Conservation (phyloP, 495 filamentous ascomycete genomes). For the Apiosordaria backusii region DNA sequence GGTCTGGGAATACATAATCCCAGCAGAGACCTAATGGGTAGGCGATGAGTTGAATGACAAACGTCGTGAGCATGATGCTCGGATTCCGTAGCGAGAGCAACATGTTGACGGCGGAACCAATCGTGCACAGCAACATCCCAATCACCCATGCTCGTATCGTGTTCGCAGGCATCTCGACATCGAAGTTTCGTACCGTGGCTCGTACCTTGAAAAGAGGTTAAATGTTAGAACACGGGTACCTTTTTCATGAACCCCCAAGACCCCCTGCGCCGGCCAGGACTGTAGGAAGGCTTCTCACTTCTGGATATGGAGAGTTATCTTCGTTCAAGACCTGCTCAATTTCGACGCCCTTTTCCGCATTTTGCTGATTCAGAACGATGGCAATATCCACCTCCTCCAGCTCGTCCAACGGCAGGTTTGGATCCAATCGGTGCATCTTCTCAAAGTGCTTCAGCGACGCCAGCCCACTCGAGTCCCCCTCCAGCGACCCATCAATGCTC, state of each 20-base stretch:
- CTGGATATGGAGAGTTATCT: constrained; percentile 68
- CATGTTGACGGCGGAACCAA: constrained; percentile 68
- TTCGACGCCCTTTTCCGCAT: constrained; percentile 51
- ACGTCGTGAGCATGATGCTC: constrained; percentile 60
- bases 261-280: not conserved
- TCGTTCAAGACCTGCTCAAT: constrained; percentile 56
- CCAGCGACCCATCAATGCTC: constrained; percentile 29
- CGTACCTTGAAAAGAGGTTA: constrained; percentile 51
- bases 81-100: constrained; percentile 65
- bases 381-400: constrained; percentile 58
- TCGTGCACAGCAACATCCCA: constrained; percentile 58
- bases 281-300: constrained; percentile 41
- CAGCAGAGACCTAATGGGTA: constrained; percentile 64
- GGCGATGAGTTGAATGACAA: constrained; percentile 66
- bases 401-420: constrained; percentile 62
- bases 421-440: constrained; percentile 63
- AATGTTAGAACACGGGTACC: constrained; percentile 15
- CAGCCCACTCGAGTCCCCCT: constrained; percentile 29
- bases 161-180: constrained; percentile 65
- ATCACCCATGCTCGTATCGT: constrained; percentile 71
- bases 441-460: constrained; percentile 49
- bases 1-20: constrained; percentile 54
- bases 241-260: constrained; percentile 26
- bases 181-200: constrained; percentile 57
- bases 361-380: constrained; percentile 51